Percentiles rank a stretch among this genome's conserved stretches.
These are phyloP conservation scores for Pneumocystis murina DNA, from an alignment of 1,139 yeast genomes.

Conservation along the genomic window DNA sequence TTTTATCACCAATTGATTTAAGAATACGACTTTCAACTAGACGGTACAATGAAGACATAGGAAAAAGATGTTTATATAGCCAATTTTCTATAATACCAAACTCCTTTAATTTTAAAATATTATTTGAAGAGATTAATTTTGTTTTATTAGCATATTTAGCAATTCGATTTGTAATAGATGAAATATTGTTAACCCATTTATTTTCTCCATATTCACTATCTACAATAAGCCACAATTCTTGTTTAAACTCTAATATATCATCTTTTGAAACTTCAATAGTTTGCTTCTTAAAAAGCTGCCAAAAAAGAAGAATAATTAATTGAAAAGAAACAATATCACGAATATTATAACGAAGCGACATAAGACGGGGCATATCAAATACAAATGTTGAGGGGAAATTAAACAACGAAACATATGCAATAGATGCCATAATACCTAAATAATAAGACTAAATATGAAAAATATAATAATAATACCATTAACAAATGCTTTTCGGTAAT, in stretches of 20 bases:
- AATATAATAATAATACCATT: constrained; percentile 17
- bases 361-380: constrained; percentile 73
- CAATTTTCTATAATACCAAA: background rate
- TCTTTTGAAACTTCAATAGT: background rate
- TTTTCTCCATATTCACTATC: background rate
- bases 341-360: constrained; percentile 31
- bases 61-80: background rate
- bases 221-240: background rate
- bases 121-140: background rate
- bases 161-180: background rate
- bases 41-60: background rate
- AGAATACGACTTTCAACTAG: background rate
- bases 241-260: background rate
- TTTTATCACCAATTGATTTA: background rate
- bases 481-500: constrained; percentile 15
- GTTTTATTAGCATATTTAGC: background rate
- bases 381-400: constrained; percentile 76
- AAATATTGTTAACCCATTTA: background rate
- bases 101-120: background rate
- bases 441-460: constrained; percentile 43
- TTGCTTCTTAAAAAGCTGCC: background rate
- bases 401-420: constrained; percentile 30
- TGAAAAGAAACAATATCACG: constrained; percentile 1
- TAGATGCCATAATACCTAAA: constrained; percentile 52
- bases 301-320: background rate